Percentiles rank a stretch among this genome's conserved stretches.
phyloP scores from a whole-genome alignment of 129 eudicot species.

The Rutidosis leptorrhynchoides region DNA sequence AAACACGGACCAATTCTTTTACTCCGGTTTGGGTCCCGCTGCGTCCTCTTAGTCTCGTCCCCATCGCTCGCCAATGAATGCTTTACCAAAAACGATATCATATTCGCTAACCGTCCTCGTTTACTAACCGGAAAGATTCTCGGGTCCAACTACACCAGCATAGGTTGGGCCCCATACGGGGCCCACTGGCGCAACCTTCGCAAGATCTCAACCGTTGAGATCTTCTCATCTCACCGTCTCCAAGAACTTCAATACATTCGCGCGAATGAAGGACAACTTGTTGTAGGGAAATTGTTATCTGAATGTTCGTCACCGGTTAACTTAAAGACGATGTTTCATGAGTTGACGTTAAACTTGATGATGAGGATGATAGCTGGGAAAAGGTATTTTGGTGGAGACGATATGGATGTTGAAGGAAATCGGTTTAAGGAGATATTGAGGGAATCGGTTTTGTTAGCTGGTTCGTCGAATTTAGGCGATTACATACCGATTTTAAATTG shows the following conservation, averaged over 20 bases:
- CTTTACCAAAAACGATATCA: slow-evolving; percentile 22
- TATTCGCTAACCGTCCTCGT: slow-evolving; percentile 28
- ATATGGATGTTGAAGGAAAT: slow-evolving; percentile 35
- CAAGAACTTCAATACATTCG: slow-evolving; percentile 30
- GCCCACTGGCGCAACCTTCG: slow-evolving; percentile 31
- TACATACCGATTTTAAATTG: slow-evolving; percentile 45
- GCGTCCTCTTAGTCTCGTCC: slow-evolving; percentile 19
- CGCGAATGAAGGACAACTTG: slow-evolving; percentile 34
- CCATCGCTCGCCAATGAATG: slow-evolving; percentile 20
- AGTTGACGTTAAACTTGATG: slow-evolving; percentile 42
- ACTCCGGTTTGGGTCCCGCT: slow-evolving; percentile 27
- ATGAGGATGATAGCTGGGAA: slow-evolving; percentile 60
- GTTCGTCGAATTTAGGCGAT: slow-evolving; percentile 42
- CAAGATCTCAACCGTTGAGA: slow-evolving; percentile 35
- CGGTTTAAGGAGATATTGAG: slow-evolving; percentile 34
- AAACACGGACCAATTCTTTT: slow-evolving; percentile 30
- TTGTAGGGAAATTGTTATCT: slow-evolving; percentile 4
- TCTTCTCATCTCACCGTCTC: slow-evolving; percentile 34
- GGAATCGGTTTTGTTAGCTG: slow-evolving; percentile 32
- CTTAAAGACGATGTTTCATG: slow-evolving; percentile 31
- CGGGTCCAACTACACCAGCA: slow-evolving; percentile 22
- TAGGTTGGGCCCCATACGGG: slow-evolving; percentile 21
- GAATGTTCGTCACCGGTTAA: slow-evolving; percentile 16
- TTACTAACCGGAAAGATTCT: slow-evolving; percentile 26
- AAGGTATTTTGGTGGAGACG: slow-evolving; percentile 34